Evolutionary conservation across 2,329 filamentous ascomycete genomes (phyloP), one percentile per base, ranked within the genome.

Genomic region (Talaromyces sp.): DNA sequence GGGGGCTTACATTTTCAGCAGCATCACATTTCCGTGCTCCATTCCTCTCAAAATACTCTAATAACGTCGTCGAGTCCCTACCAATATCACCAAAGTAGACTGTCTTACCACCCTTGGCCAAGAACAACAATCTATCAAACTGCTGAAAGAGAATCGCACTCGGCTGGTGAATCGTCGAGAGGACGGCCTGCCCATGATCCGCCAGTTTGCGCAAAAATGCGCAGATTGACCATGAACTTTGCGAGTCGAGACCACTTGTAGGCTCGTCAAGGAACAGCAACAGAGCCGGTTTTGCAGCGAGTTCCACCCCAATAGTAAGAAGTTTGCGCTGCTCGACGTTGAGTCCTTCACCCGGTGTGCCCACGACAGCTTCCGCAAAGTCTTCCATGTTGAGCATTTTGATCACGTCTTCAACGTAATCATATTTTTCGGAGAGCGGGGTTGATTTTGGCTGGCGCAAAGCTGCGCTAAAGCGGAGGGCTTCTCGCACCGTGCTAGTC

Each of bases 91-190:
- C 88, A 73, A 90, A 90, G 70, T 90, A 90, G 0, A 89, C 86
- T 0, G 87, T 89, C 71, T 83, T 86, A 0, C 88, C 88, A 13
- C 87, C 87, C 59, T 82, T 82, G 1, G 86, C 85, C 0, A 90
- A 79, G 72, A 90, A 87, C 0, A 89, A 76, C 1, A 89, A 75
- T 1, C 82, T 80, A 67, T 89, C 87, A 58, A 89, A 97, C 66
- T 91, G 87, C 75, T 96, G 90, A 81, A 97, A 96, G 56, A 97
- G 83, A 82, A 96, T 91, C 45, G 92, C 92, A 13, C 91, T 94
- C 14, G 93, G 93, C 76, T 97, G 93, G 75, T 97, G 93, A 67
- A 97, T 96, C 0, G 93, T 97, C 78, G 92, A 96, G 14, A 97
- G 86, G 73, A 97, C 89, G 27, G 93, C 92, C 75, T 95, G 92